Conservation (phyloP, 495 filamentous ascomycete genomes). For the Penicillium bovifimosum region DNA sequence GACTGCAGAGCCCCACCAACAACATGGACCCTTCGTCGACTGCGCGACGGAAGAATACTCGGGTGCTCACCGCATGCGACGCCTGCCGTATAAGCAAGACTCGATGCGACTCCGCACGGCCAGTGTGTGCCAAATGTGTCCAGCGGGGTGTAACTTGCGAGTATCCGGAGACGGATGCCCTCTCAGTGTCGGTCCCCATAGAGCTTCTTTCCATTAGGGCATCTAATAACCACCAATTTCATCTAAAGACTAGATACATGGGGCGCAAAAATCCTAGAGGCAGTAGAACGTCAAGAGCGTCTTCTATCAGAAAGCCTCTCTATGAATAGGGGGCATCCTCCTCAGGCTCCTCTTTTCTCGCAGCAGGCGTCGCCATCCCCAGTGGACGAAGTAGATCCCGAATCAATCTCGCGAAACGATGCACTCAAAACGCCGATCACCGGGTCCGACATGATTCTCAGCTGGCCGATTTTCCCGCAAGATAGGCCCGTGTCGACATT, state of each 20-base stretch:
- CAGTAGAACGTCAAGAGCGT: conserved; percentile 26
- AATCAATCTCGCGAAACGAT: conserved; percentile 29
- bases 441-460: conserved; percentile 29
- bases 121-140: conserved; percentile 27
- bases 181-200: conserved; percentile 24
- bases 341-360: not conserved
- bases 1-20: conserved; percentile 3
- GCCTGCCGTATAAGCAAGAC: conserved; percentile 29
- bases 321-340: not conserved
- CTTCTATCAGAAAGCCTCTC: conserved; percentile 20
- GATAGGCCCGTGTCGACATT: conserved; percentile 26
- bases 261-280: conserved; percentile 23
- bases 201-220: conserved; percentile 8
- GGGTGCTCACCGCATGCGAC: conserved; percentile 28
- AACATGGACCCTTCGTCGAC: conserved; percentile 10
- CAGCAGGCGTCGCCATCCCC: conserved; percentile 12
- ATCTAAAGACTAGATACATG: conserved; percentile 22
- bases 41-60: conserved; percentile 24
- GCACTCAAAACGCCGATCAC: conserved; percentile 27
- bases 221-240: conserved; percentile 12
- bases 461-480: conserved; percentile 27
- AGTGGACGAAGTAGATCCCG: conserved; percentile 21
- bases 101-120: conserved; percentile 25
- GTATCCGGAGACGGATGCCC: conserved; percentile 27
- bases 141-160: conserved; percentile 26